Conservation (phyloP, 2,329 filamentous ascomycete species). For the Fusarium sp. region DNA sequence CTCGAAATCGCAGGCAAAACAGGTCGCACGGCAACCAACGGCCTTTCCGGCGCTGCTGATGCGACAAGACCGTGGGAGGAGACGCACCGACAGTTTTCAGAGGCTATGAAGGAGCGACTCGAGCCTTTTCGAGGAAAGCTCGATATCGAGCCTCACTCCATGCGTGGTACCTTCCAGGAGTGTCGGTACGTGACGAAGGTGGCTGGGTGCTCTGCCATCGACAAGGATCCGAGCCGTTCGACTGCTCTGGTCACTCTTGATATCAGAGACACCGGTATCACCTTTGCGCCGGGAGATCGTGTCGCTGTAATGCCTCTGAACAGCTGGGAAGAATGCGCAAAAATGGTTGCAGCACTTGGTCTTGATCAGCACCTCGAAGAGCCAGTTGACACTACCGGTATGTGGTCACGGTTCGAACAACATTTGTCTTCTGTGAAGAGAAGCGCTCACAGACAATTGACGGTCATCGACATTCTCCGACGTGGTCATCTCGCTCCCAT, state of each 20-base stretch:
- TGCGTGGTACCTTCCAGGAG: slow-evolving; percentile 66
- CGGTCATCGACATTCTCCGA: slow-evolving; percentile 61
- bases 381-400: slow-evolving; percentile 51
- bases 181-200: slow-evolving; percentile 62
- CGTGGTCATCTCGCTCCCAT: slow-evolving; percentile 64
- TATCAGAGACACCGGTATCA: slow-evolving; percentile 64
- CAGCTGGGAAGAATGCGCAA: slow-evolving; percentile 65
- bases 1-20: slow-evolving; percentile 66
- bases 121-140: slow-evolving; percentile 57
- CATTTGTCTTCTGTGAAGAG: slow-evolving; percentile 57
- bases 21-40: slow-evolving; percentile 64
- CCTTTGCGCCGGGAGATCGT: slow-evolving; percentile 64
- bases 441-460: slow-evolving; percentile 48
- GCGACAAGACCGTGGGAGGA: slow-evolving; percentile 40
- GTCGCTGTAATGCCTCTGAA: slow-evolving; percentile 67
- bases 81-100: slow-evolving; percentile 33
- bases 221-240: slow-evolving; percentile 57
- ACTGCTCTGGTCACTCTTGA: slow-evolving; percentile 64
- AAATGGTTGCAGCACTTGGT: slow-evolving; percentile 63
- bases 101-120: slow-evolving; percentile 36
- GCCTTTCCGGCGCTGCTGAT: slow-evolving; percentile 58
- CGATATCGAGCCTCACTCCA: slow-evolving; percentile 62
- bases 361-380: slow-evolving; percentile 60
- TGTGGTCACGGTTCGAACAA: slow-evolving; percentile 60
- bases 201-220: slow-evolving; percentile 58